Conservation (phyloP, 371 early-diverging fungal species). For the Dentiscutata heterogama region DNA sequence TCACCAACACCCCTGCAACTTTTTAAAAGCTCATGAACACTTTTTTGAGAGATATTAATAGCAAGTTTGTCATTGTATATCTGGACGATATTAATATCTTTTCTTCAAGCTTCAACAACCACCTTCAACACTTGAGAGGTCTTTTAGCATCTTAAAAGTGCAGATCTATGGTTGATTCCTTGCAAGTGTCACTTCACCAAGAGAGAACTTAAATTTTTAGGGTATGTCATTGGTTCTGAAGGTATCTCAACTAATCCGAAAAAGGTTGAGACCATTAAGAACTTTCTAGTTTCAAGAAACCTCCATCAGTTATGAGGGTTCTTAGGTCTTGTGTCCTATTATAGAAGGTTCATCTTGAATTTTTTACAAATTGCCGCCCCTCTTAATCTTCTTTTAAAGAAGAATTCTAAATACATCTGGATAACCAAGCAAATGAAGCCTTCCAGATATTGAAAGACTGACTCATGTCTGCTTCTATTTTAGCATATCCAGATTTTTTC, state of each 20-base stretch:
- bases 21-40: too few relatives aligned
- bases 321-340: slow-evolving; percentile 55
- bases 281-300: slow-evolving; percentile 48
- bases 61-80: slow-evolving; percentile 22
- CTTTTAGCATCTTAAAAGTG: neutral
- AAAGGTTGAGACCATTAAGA: neutral
- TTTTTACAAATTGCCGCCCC: slow-evolving; percentile 57
- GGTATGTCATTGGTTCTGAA: slow-evolving; percentile 17
- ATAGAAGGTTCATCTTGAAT: slow-evolving; percentile 53
- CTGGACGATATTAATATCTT: too few relatives aligned
- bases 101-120: neutral
- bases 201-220: slow-evolving; percentile 8
- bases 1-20: too few relatives aligned
- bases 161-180: neutral
- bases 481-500: slow-evolving; percentile 49
- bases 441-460: slow-evolving; percentile 49
- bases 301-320: slow-evolving; percentile 56
- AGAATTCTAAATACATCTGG: slow-evolving; percentile 48
- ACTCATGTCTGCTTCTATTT: slow-evolving; percentile 43
- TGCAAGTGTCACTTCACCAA: slow-evolving; percentile 24
- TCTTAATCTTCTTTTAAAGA: slow-evolving; percentile 54
- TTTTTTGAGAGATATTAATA: slow-evolving; percentile 12
- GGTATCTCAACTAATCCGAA: slow-evolving; percentile 40
- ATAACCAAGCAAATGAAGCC: slow-evolving; percentile 42
- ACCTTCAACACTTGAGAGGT: slow-evolving; percentile 16